Conservation (phyloP, 73 alveolate genomes). For the Paramecium biaurelia region DNA sequence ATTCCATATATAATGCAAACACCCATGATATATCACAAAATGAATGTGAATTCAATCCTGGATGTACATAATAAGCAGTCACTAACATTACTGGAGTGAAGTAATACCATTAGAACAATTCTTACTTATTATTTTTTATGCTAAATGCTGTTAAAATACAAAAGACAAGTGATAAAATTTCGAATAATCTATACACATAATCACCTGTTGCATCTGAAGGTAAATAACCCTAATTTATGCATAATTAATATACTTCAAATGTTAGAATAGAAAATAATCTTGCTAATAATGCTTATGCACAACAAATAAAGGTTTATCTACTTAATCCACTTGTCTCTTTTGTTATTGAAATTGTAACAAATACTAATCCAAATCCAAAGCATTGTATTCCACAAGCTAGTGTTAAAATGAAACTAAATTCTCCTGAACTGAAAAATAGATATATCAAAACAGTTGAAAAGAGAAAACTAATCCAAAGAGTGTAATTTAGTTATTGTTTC, state of each 20-base stretch:
- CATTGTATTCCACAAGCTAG: conserved; percentile 49
- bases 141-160: not conserved
- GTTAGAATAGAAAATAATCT: conserved; percentile 60
- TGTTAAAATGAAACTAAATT: conserved; percentile 56
- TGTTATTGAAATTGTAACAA: not conserved
- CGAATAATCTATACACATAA: conserved; percentile 60
- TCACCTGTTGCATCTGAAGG: conserved; percentile 68
- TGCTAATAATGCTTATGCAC: conserved; percentile 52
- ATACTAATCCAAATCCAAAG: conserved; percentile 60
- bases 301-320: conserved; percentile 68
- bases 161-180: conserved; percentile 57
- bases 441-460: conserved; percentile 29
- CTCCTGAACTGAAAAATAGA: conserved; percentile 52
- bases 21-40: conserved; percentile 68
- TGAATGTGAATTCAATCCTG: conserved; percentile 58
- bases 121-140: not conserved
- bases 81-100: conserved; percentile 65
- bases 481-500: not conserved
- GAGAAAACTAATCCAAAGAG: conserved; percentile 28
- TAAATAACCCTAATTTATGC: conserved; percentile 44
- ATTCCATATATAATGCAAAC: conserved; percentile 71
- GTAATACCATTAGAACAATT: conserved; percentile 64
- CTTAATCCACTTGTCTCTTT: conserved; percentile 66
- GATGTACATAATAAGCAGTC: conserved; percentile 58
- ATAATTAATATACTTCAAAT: conserved; percentile 22